Conservation (phyloP, 75 land plant species). For the Azolla pinnata region DNA sequence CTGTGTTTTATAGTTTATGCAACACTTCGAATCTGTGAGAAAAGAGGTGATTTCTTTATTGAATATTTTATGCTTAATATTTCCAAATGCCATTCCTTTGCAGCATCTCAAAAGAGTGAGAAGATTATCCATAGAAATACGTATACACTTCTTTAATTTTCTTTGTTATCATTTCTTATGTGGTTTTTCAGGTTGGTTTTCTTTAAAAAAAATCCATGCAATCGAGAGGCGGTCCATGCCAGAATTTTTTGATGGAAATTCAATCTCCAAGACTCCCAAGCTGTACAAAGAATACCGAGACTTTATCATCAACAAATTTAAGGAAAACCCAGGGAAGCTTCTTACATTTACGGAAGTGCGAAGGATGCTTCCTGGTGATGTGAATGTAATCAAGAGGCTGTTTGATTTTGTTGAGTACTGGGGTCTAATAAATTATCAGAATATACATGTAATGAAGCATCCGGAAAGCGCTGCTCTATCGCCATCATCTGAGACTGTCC, state of each 20-base stretch:
- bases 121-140: too few species aligned
- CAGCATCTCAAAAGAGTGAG: too few species aligned
- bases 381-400: conserved; percentile 45
- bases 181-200: conserved; percentile 71
- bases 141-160: too few species aligned
- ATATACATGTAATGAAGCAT: neutral
- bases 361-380: conserved; percentile 75
- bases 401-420: conserved; percentile 69
- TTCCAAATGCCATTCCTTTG: too few species aligned
- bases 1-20: too few species aligned
- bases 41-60: too few species aligned
- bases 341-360: conserved; percentile 80
- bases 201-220: conserved; percentile 69
- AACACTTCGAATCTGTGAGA: too few species aligned
- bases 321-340: conserved; percentile 57
- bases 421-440: conserved; percentile 72
- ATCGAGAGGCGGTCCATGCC: conserved; percentile 42
- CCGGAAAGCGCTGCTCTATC: neutral
- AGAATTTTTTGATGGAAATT: conserved; percentile 78
- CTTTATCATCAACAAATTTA: conserved; percentile 80
- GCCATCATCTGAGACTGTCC: neutral
- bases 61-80: too few species aligned
- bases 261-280: conserved; percentile 61
- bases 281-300: conserved; percentile 93
- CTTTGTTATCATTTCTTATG: too few species aligned